Evolutionary conservation across 192 early-diverging fungal genomes (phyloP), one percentile per base, ranked within the genome.

Genomic region (Backusella psychrophila): DNA sequence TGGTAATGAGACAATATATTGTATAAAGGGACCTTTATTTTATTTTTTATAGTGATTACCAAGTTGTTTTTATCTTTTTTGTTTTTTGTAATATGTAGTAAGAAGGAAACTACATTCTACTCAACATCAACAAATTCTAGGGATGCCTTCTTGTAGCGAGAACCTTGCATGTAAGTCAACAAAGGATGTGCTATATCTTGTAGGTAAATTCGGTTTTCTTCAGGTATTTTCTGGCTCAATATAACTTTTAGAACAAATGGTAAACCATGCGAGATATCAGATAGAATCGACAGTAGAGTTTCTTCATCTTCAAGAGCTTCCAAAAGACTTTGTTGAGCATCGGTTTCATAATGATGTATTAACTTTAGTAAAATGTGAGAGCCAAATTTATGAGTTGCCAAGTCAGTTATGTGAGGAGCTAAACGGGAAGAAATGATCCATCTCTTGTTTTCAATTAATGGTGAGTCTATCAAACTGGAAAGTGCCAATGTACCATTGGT

Each of bases 361-460:
- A 98, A 80, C 82, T 97, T 97, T 74, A 94, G 84, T 42, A 97
- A 81, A 0, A 93, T 92, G 6, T 90, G 75, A 1, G 90, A 89
- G 26, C 94, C 95, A n/a, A 97, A 83, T 87, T 98, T 98, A 84
- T 96, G 93, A 26, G 91, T 90, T 29, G 90, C 92, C 35, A 98
- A 80, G 9, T 87, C 84, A 4, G 89, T 81, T 77, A 98, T 80
- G 66, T 96, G 90, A 26, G 89, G 89, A 4, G 86, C 91, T 66
- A 98, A 82, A 66, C 92, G 90, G 52, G 92, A 91, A 19, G 95
- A 94, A 19, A 98, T 81, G 9, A 94, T 87, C 8, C 90, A 86
- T 81, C 92, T 94, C 5, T 95, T 84, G 31, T 95, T 94, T 0
- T 91, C 80, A 49, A 98, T 85, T 5, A 77, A 79, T 21, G 93